Evolutionary conservation across 1,284 basidiomycete species (phyloP), one percentile per base, ranked within the genome.

Genomic region (Coriolopsis trogii): DNA sequence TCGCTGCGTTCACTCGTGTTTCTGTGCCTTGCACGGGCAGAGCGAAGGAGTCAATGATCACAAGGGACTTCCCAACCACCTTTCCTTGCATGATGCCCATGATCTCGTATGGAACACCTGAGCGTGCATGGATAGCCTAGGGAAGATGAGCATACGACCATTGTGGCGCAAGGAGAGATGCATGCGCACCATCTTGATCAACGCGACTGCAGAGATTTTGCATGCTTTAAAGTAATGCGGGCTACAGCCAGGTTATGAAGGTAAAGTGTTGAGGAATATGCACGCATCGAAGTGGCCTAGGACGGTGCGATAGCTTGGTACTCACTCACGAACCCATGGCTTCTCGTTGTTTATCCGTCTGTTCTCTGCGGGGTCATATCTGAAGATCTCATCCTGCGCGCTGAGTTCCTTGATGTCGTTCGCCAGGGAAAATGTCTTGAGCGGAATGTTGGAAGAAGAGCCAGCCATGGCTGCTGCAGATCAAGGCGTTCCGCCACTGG

Each of bases 71-170:
- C 7, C 89, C 92, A 37, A 95, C 80, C 21, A 98, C 88, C 73
- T 97, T 97, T 42, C 96, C 96, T 71, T 98, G 94, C 95, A 99
- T 98, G 38, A 98, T 79, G 8, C 97, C 97, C 97, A 99, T 99
- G 66, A 99, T 97, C 75, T 99, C 96, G 74, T 98, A 93, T 48
- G 91, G 89, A 2, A 97, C 96, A 43, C 96, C 97, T 6, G 95
- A 98, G 40, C 96, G 86, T 31, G 97, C 96, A 70, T 99, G 96
- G 65, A 97, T 98, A 50, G 96, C 94, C 93, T 96, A 41, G 28
- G 28, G 21, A 5, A 36, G 20, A 21, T 44, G 26, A 49, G 41
- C 25, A 46, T 30, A 38, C 23, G 16, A 23, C 8, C 38, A 9
- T 26, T 34, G 21, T 41, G 36, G 49, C 54, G 47, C 39, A 40